Base-by-base conservation (phyloP, 768 basidiomycete genomes). In the Hygrophorus russula region DNA sequence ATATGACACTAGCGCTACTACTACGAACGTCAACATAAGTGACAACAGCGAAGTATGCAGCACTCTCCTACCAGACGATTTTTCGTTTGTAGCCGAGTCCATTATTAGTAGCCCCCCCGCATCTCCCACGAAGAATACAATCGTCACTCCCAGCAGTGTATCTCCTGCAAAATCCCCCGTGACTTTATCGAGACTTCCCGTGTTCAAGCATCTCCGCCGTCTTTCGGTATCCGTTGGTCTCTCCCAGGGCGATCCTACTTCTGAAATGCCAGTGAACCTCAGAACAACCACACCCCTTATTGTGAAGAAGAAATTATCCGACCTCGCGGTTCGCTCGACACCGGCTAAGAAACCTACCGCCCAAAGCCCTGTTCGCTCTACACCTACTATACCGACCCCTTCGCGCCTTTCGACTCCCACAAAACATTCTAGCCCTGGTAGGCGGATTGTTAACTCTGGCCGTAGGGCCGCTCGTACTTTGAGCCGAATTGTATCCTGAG, bases 101-200 rank as follows among this genome's bases (percentile, higher is more conserved):
- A n/a, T 29, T 39, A n/a, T 45, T 37, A 20, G 42, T 31, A 38
- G 46, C 39, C 32, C 29, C 2, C n/a, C 37, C 24, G 15, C 35
- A 6, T 10, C 39, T 13, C 45, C 40, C 1, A n/a, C 39, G 20
- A 32, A 39, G 12, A 17, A 17, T 15, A n/a, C 24, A 11, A 20
- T 27, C 14, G 34, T 31, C 10, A 13, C 42, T 13, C 30, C 44
- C 2, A 24, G 24, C 24, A 3, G 7, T 24, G 7, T 7, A 3
- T 24, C 24, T 24, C 24, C 24, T 7, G 24, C 24, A 3, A 24
- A 24, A 24, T 3, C 24, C 4, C 44, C 48, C 4, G 36, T 33
- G 28, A 38, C 41, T 18, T 42, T 36, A 38, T 49, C 48, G 7
- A 19, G 32, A 19, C 44, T 49, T 4, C 48, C 48, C 1, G 35